Percentiles rank a stretch among this genome's conserved stretches.
phyloP scores from a whole-genome alignment of 2,329 filamentous ascomycete species.

The Penicillium hordei region DNA sequence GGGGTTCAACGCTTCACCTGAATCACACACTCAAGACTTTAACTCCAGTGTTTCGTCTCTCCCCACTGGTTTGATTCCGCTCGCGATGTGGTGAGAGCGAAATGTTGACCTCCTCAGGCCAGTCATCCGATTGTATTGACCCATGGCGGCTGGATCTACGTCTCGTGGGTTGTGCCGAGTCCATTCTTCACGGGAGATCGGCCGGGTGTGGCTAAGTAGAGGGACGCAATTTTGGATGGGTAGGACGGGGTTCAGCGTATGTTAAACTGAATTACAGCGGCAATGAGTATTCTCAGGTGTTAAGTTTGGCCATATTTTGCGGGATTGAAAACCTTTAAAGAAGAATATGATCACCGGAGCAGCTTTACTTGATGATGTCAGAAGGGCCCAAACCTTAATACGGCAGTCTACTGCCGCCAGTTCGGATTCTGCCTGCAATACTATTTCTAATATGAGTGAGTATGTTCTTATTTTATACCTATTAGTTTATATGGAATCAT shows the following conservation, averaged over 20 bases:
- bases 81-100: background rate
- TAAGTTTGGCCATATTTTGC: too few species aligned
- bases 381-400: background rate
- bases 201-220: background rate
- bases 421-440: background rate
- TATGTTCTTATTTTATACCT: too few species aligned
- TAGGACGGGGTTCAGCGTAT: background rate
- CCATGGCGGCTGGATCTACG: background rate
- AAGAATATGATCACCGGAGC: background rate
- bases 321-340: background rate
- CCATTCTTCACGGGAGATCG: conserved; percentile 12
- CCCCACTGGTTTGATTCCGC: conserved; percentile 18
- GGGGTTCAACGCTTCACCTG: background rate
- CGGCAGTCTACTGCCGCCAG: background rate
- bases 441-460: too few species aligned
- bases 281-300: background rate
- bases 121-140: conserved; percentile 12
- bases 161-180: background rate
- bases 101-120: conserved; percentile 5
- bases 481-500: too few species aligned
- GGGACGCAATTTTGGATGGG: background rate
- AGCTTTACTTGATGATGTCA: conserved; percentile 2
- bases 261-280: background rate
- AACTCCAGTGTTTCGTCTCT: conserved; percentile 22
- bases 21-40: conserved; percentile 14